Percentiles rank a stretch among this genome's conserved stretches.
These are phyloP conservation scores for Coniella vitis DNA, from an alignment of 2,329 filamentous ascomycete genomes.

Conservation along the genomic window DNA sequence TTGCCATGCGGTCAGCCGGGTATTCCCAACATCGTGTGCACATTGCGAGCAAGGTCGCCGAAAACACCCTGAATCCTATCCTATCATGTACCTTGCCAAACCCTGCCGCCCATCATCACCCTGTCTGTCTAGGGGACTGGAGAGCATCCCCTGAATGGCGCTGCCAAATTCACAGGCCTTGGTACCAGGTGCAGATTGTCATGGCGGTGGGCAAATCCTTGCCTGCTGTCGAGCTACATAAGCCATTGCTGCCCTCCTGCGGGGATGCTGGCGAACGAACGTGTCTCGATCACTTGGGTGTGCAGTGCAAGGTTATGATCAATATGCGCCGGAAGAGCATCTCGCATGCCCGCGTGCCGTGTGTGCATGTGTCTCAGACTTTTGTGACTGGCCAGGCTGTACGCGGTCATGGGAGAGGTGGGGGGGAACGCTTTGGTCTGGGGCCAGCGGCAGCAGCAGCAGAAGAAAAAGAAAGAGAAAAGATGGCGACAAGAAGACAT, in stretches of 20 bases:
- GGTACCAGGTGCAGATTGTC: too few species aligned
- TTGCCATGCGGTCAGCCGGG: neutral
- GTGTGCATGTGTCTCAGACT: slow-evolving; percentile 4
- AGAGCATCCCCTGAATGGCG: too few species aligned
- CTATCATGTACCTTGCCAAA: too few species aligned
- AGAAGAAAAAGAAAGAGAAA: too few species aligned
- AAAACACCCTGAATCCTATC: neutral
- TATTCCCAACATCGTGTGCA: neutral
- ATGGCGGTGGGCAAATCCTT: too few species aligned
- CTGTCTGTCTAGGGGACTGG: too few species aligned
- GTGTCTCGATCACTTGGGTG: neutral
- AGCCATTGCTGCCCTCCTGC: too few species aligned
- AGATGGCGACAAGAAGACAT: neutral
- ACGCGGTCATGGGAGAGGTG: neutral
- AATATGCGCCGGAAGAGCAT: slow-evolving; percentile 6
- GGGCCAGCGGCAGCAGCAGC: neutral
- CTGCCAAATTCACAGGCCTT: too few species aligned
- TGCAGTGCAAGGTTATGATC: neutral
- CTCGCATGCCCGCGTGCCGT: neutral
- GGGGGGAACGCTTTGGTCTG: slow-evolving; percentile 1
- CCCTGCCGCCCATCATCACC: too few species aligned
- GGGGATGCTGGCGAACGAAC: neutral
- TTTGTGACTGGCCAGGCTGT: neutral
- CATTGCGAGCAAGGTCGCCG: neutral
- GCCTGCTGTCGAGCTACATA: too few species aligned